These are phyloP conservation scores for Scorias spongiosa DNA, from an alignment of 2,329 filamentous ascomycete species.

Conservation along the genomic window DNA sequence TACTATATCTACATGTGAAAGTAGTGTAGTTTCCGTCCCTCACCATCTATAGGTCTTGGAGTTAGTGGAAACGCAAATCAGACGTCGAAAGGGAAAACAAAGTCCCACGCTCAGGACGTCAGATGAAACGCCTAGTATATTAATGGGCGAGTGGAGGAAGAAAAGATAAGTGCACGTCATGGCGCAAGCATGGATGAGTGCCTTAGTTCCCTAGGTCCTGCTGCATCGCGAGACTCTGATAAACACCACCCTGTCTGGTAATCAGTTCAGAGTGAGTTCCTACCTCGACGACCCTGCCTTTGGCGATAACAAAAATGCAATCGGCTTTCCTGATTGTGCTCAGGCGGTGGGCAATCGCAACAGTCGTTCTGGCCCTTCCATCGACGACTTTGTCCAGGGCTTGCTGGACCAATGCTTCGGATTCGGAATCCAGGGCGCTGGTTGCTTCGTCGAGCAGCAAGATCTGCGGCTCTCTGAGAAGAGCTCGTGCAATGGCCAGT, in stretches of 20 bases:
- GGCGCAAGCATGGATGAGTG: no score
- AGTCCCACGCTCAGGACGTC: no score
- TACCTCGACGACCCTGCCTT: slow-evolving; percentile 24
- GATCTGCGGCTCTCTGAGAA: slow-evolving; percentile 9
- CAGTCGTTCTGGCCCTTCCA: slow-evolving; percentile 19
- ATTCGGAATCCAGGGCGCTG: slow-evolving; percentile 9
- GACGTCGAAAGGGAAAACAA: no score
- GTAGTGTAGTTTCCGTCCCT: no score
- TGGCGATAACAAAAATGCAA: slow-evolving; percentile 26
- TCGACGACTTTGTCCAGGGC: slow-evolving; percentile 17
- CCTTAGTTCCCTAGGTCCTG: not conserved
- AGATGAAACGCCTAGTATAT: no score
- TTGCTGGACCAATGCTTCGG: slow-evolving; percentile 13
- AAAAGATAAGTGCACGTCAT: no score
- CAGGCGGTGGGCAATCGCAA: slow-evolving; percentile 30
- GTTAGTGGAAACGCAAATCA: no score
- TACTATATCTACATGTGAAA: no score
- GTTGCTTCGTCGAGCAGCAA: slow-evolving; percentile 13
- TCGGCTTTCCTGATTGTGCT: slow-evolving; percentile 26
- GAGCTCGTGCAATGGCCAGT: slow-evolving; percentile 10
- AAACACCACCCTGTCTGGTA: slow-evolving; percentile 2
- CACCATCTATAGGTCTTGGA: no score
- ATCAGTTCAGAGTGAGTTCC: slow-evolving; percentile 24
- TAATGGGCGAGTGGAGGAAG: no score
- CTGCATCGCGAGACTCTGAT: slow-evolving; percentile 3